Evolutionary conservation across 2,329 filamentous ascomycete genomes (phyloP), one percentile per base, ranked within the genome.

Genomic region (Penicillium rolfsii): DNA sequence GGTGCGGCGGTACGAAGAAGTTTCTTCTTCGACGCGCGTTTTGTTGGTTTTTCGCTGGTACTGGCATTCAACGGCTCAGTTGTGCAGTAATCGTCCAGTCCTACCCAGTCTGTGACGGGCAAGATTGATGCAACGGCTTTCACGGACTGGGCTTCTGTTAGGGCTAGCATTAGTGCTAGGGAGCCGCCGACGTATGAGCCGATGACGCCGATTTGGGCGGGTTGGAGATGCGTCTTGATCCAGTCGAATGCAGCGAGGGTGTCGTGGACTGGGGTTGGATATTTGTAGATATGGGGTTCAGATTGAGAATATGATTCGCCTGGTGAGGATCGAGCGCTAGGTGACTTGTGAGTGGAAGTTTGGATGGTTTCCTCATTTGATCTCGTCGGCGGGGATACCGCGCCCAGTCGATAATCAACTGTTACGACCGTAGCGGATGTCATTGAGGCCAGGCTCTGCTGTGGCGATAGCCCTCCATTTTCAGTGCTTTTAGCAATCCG

Each of bases 121-220:
- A 76, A 71, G 7, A 72, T 26, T 0, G 73, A 71, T 4, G 75
- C 74, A 40, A 77, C 67, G 9, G 74, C 73, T 33, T 68, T 64
- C 22, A 79, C 61, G 9, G 65, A 70, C 52, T 68, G 66, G 1
- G 76, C 66, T 64, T 79, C 77, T 9, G 77, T 81, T 19, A 81
- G 69, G 0, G 78, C 73, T 11, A 81, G 72, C 75, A 79, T 79
- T 2, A 79, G 61, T 4, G 78, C 77, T 53, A 81, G 60, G 0
- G 77, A 79, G 19, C 78, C 79, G 26, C 77, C 77, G 28, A 78
- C 66, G 57, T 77, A 73, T 1, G 66, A 72, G 19, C 77, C 77
- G 61, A 72, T 67, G 28, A 78, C 60, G 28, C 67, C 67, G 5
- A 79, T 54, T 11, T 71, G 63, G 4, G 61, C 41, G 6, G 75